Percentiles rank a stretch among this genome's conserved stretches.
Evolutionary conservation across 495 filamentous ascomycete genomes (phyloP).

Genomic region (Apiosordaria backusii): DNA sequence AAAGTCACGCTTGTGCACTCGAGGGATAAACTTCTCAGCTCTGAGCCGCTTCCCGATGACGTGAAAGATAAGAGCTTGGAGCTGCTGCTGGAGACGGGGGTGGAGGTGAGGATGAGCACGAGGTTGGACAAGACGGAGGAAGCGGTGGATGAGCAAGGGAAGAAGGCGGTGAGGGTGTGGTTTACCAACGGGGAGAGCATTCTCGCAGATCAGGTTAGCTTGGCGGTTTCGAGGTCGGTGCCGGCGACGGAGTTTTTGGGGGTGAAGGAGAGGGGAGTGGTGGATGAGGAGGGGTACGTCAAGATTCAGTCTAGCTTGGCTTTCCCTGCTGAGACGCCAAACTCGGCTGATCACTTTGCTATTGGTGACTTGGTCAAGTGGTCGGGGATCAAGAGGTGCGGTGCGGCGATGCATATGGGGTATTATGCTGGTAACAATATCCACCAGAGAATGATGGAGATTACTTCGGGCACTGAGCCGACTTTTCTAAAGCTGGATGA

Average conservation of each 20-base stretch:
- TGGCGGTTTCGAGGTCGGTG: conserved; percentile 54
- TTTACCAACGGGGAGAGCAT: conserved; percentile 55
- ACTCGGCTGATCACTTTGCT: conserved; percentile 57
- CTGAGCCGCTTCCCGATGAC: conserved; percentile 63
- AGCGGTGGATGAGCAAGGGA: conserved; percentile 25
- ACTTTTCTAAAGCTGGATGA: conserved; percentile 44
- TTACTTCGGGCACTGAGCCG: conserved; percentile 38
- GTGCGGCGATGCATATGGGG: conserved; percentile 65
- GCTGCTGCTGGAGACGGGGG: conserved; percentile 50
- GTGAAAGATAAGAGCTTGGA: conserved; percentile 53
- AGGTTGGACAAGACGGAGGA: conserved; percentile 42
- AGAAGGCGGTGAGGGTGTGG: conserved; percentile 40
- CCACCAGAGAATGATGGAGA: conserved; percentile 51
- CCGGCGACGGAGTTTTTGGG: conserved; percentile 57
- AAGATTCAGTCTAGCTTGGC: conserved; percentile 48
- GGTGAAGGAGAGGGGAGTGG: conserved; percentile 18
- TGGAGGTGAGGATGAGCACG: conserved; percentile 54
- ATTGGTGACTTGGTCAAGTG: conserved; percentile 53
- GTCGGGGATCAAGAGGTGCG: conserved; percentile 69
- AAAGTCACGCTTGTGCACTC: conserved; percentile 68
- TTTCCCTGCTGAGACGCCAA: conserved; percentile 46
- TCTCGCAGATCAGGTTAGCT: conserved; percentile 53
- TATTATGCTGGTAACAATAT: conserved; percentile 58
- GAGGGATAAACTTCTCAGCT: conserved; percentile 56
- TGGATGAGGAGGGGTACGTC: conserved; percentile 56